phyloP scores from a whole-genome alignment of 495 filamentous ascomycete genomes.

The Aspergillus indologenus region DNA sequence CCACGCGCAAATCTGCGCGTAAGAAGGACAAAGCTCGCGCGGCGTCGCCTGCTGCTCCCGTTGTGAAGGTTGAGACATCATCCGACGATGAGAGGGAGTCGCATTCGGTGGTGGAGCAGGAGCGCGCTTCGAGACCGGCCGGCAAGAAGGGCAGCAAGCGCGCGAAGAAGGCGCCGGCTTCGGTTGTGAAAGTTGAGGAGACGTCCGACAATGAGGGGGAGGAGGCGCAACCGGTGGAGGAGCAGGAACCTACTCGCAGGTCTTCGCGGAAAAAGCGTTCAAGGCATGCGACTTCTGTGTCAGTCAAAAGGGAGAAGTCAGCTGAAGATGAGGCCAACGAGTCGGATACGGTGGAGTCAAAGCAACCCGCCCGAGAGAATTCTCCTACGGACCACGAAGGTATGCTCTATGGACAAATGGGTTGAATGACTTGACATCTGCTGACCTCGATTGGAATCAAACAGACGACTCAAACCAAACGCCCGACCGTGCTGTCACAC shows the following conservation, averaged over 20 bases:
- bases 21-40: background rate
- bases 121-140: no score
- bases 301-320: background rate
- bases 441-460: background rate
- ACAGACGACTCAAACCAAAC: slow-evolving; percentile 1
- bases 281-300: background rate
- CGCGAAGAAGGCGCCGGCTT: background rate
- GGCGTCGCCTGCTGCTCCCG: background rate
- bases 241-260: background rate
- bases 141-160: no score
- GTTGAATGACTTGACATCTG: no score
- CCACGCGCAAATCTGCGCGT: background rate
- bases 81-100: background rate
- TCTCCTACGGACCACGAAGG: slow-evolving; percentile 7
- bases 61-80: background rate
- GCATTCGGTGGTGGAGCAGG: no score
- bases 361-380: background rate
- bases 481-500: slow-evolving; percentile 3
- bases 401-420: background rate
- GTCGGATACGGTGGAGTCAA: background rate
- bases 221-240: background rate
- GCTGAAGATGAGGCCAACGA: background rate
- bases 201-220: slow-evolving; percentile 1
- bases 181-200: slow-evolving; percentile 8
- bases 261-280: background rate